Base-by-base conservation (phyloP, 495 filamentous ascomycete species). In the Aspergillus nanangensis region DNA sequence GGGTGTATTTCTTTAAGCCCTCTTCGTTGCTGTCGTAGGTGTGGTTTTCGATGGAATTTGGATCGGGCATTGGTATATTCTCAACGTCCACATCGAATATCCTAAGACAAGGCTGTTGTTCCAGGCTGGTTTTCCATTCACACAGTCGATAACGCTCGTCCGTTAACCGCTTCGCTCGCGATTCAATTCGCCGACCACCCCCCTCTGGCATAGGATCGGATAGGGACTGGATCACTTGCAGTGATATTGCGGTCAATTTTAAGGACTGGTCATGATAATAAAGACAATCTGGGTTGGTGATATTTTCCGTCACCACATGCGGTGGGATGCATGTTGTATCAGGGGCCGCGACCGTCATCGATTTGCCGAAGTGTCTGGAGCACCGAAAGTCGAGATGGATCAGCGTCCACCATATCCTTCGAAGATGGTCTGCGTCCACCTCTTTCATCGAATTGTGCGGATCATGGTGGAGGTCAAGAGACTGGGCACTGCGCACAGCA, bases 341-440 rank as follows among this genome's bases (percentile, higher is more conserved):
- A 13, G 50, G 48, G n/a, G 56, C 44, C 14, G 51, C 47, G 14
- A 48, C 47, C 2, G 44, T 50, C 14, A 59, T 23, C 2, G 63
- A 57, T 27, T 60, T 59, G 15, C 61, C 61, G 5, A 61, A 31
- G 14, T 62, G 47, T 39, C 61, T 47, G 8, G 59, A 58, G 39
- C 63, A 65, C n/a, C 59, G 59, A 36, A 61, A 65, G 42, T 65
- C 62, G 1, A 67, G 53, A 37, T 59, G 61, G 41, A 59, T 25
- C 8, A 67, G 44, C 0, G 57, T 63, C 63, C 63, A 65, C 63
- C 61, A 67, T 13, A 65, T 34, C 5, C 51, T 53, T 8, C 42
- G 41, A 19, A 43, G 46, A 13, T 45, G 46, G 15, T 53, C 23
- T 14, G 50, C 29, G 15, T 48, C 44, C 8, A 47, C 44, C 2